phyloP scores from a whole-genome alignment of 768 basidiomycete genomes.

The Lactifluus rugatus region DNA sequence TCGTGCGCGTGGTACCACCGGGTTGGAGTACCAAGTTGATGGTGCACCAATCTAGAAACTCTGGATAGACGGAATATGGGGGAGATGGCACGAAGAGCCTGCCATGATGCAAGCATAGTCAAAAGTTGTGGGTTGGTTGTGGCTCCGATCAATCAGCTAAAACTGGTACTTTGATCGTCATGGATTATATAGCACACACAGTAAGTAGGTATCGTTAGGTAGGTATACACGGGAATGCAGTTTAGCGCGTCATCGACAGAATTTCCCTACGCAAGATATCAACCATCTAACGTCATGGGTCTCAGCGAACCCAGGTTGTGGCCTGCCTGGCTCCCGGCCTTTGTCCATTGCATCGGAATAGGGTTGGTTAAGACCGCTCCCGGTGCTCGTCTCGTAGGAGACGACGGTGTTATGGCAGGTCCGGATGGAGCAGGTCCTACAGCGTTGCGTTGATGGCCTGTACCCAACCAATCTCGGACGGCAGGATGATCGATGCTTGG shows the following conservation, averaged over 20 bases:
- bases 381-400: constrained; percentile 2
- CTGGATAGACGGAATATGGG: neutral
- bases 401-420: neutral
- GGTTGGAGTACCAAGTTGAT: neutral
- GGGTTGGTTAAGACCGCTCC: neutral
- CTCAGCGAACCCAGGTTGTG: constrained; percentile 3
- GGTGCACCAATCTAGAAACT: neutral
- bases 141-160: too few species aligned
- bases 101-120: neutral
- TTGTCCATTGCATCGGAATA: constrained; percentile 3
- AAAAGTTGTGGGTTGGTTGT: too few species aligned
- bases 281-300: constrained; percentile 9
- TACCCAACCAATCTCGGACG: constrained; percentile 8
- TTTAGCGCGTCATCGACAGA: neutral
- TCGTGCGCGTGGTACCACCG: neutral
- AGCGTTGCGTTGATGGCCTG: neutral
- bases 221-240: neutral
- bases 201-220: constrained; percentile 4
- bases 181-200: neutral
- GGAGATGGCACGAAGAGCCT: neutral
- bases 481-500: constrained; percentile 11
- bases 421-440: neutral
- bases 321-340: constrained; percentile 3
- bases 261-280: neutral
- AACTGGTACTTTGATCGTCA: too few species aligned